Conservation (phyloP, 768 basidiomycete genomes). For the Hypsizygus marmoreus region DNA sequence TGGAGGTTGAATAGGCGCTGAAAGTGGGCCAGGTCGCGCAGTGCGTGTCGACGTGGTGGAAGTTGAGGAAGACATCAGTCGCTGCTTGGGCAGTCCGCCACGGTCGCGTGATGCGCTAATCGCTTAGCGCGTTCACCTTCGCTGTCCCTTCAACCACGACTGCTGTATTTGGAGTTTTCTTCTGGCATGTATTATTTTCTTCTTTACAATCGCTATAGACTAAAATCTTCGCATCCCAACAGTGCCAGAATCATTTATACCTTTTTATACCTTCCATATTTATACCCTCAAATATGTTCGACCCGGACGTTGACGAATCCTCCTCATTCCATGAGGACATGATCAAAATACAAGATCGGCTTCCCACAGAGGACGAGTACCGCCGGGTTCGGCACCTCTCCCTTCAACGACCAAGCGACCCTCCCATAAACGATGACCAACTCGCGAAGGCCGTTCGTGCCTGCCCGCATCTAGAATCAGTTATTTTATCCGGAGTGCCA, state of each 20-base stretch:
- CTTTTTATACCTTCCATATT: constrained; percentile 5
- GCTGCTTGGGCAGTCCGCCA: constrained; percentile 16
- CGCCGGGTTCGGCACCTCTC: constrained; percentile 61
- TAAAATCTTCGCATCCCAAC: constrained; percentile 24
- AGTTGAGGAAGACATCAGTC: constrained; percentile 48
- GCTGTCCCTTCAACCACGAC: too few species aligned
- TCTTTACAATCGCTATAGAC: constrained; percentile 21
- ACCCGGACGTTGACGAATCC: constrained; percentile 29
- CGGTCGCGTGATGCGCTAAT: constrained; percentile 19
- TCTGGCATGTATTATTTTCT: too few species aligned
- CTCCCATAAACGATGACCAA: constrained; percentile 55
- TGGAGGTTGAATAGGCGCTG: constrained; percentile 35
- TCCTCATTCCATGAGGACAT: constrained; percentile 53
- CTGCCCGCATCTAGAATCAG: constrained; percentile 68
- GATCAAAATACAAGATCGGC: constrained; percentile 59
- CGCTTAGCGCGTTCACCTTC: background rate
- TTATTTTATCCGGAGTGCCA: constrained; percentile 67
- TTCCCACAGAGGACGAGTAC: constrained; percentile 62
- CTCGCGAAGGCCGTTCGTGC: constrained; percentile 56
- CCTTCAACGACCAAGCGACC: constrained; percentile 42
- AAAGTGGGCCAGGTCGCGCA: constrained; percentile 38
- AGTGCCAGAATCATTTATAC: constrained; percentile 2
- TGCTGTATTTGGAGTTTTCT: too few species aligned
- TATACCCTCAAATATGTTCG: constrained; percentile 27
- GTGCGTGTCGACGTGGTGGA: constrained; percentile 53